phyloP scores from a whole-genome alignment of 345 rosid genomes.

The Microcos paniculata region DNA sequence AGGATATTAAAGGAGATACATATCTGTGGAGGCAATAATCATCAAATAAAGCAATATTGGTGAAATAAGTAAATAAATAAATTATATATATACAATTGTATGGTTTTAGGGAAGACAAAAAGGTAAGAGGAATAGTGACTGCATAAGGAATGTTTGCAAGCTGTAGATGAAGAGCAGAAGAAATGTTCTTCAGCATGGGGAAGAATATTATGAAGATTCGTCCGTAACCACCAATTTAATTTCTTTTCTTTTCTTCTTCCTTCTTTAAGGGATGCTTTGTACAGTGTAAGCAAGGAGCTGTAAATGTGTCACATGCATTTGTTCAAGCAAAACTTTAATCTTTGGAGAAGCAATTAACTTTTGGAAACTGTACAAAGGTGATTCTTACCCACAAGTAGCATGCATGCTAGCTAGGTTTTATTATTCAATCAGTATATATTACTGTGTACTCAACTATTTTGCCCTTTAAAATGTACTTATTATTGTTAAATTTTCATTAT shows the following conservation, averaged over 20 bases:
- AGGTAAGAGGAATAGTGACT: neutral
- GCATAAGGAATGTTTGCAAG: neutral
- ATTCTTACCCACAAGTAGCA: neutral
- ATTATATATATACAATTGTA: neutral
- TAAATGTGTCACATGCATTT: slow-evolving; percentile 3
- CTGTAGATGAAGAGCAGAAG: neutral
- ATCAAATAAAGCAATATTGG: neutral
- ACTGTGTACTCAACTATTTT: too few species aligned
- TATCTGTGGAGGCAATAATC: neutral
- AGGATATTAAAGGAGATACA: neutral
- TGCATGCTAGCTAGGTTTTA: too few species aligned
- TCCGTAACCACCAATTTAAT: neutral
- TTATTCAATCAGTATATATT: too few species aligned
- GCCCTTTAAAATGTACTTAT: too few species aligned
- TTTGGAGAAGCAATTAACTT: neutral
- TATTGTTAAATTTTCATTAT: too few species aligned
- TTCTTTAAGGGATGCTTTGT: slow-evolving; percentile 8
- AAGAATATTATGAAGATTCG: neutral
- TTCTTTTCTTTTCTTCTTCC: neutral
- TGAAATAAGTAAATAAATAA: neutral
- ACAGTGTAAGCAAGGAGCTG: slow-evolving; percentile 1
- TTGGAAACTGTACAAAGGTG: slow-evolving; percentile 4
- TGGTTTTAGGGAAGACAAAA: neutral
- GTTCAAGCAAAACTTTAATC: neutral
- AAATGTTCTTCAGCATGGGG: slow-evolving; percentile 13